These are phyloP conservation scores for Scenedesmus sp. DNA, from an alignment of 163 green algal genomes.

Conservation along the genomic window DNA sequence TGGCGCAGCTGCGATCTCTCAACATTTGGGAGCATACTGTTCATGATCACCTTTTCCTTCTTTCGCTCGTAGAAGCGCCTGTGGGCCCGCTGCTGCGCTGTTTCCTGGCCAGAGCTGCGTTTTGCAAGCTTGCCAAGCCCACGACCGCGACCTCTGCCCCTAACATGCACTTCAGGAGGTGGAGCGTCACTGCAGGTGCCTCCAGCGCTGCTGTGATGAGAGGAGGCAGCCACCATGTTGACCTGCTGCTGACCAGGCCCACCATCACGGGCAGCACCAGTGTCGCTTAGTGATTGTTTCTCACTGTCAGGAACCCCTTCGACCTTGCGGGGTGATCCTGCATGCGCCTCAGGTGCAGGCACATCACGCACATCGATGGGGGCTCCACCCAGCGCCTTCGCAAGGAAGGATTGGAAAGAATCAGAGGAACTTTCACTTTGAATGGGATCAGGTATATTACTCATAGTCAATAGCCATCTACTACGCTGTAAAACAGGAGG, in stretches of 20 bases:
- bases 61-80: conserved; percentile 54
- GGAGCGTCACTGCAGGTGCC: background rate
- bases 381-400: background rate
- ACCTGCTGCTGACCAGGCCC: conserved; percentile 1
- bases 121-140: background rate
- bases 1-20: background rate
- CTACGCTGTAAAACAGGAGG: background rate
- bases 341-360: background rate
- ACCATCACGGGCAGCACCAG: conserved; percentile 1
- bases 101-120: conserved; percentile 18
- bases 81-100: conserved; percentile 53
- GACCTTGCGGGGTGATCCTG: background rate
- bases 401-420: conserved; percentile 7
- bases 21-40: background rate
- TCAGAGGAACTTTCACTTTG: background rate
- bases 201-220: background rate
- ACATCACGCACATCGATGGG: background rate
- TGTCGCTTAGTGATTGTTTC: conserved; percentile 3
- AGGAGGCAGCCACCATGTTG: background rate
- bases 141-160: background rate
- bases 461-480: background rate
- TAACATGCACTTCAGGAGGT: background rate
- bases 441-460: background rate
- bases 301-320: background rate
- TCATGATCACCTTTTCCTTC: conserved; percentile 40